Evolutionary conservation across 176 grass and related monocot genomes (phyloP), one percentile per base, ranked within the genome.

Genomic region (Triticum urartu): DNA sequence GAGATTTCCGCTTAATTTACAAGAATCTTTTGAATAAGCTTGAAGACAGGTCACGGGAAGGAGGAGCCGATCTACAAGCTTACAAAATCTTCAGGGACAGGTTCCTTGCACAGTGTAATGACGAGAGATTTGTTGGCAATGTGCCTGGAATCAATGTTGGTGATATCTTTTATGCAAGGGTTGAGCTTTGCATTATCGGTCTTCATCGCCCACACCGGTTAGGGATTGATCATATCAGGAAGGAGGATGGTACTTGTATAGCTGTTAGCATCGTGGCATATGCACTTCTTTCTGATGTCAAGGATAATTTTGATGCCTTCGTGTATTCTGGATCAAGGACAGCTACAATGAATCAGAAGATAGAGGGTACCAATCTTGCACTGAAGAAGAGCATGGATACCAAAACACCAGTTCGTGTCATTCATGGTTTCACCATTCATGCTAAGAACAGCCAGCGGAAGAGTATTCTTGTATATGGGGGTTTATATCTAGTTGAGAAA

Each of bases 311-410:
- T 32, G 91, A 97, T 78, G 68, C 86, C 61, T 86, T 97, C 5
- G 75, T 91, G 66, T 97, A 93, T 88, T 40, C 84, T 68, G 88
- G 92, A 87, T 82, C 90, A 90, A 60, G 70, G 68, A 24, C 78
- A 42, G 86, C 59, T 70, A 43, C 40, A 81, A 12, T 28, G 35
- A 83, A 89, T 85, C 72, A 71, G 70, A 97, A 77, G 62, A 83
- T 92, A 85, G 81, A 94, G 17, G 90, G 90, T 50, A 84, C 83
- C 38, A 97, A 93, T 72, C 79, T 88, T 71, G 91, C 92, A 36
- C 74, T 97, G 58, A 89, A 94, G 77, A 97, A 76, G 72, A 97
- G 92, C 72, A 94, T 94, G 89, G 79, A 97, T 33, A 93, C 91
- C 54, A 93, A 88, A 40, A 97, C 92, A 47, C 92, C 91, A 22